Evolutionary conservation across 768 basidiomycete genomes (phyloP).

Genomic region (Mycena latifolia): DNA sequence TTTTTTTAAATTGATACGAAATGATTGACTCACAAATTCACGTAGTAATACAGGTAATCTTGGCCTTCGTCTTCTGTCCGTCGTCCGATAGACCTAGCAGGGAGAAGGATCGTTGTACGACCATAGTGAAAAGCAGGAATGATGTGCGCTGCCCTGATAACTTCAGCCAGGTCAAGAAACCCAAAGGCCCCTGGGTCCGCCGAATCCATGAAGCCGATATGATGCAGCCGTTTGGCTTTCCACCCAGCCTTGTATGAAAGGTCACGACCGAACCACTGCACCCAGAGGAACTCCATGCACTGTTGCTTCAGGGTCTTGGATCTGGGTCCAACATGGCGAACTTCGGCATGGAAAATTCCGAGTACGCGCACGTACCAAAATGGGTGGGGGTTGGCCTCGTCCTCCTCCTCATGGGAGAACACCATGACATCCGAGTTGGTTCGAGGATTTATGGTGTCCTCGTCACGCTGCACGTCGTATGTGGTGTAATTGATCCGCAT

Average conservation of each 20-base stretch:
- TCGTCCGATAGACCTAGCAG: conserved; percentile 17
- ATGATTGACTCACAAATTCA: conserved; percentile 49
- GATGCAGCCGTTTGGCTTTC: conserved; percentile 25
- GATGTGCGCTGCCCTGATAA: conserved; percentile 48
- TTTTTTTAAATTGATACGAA: background rate
- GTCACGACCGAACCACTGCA: conserved; percentile 41
- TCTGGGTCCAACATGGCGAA: conserved; percentile 17
- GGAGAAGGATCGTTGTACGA: conserved; percentile 29
- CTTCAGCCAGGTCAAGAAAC: conserved; percentile 48
- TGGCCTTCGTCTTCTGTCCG: conserved; percentile 31
- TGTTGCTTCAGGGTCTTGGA: background rate
- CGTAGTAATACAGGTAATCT: conserved; percentile 50
- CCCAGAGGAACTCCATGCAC: conserved; percentile 43
- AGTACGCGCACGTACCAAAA: conserved; percentile 48
- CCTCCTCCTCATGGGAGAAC: conserved; percentile 36
- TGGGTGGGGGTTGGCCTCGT: conserved; percentile 32
- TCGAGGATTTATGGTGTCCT: conserved; percentile 46
- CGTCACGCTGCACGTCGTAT: conserved; percentile 44
- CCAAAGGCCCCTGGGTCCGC: conserved; percentile 45
- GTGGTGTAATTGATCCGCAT: too few species aligned
- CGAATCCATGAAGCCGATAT: conserved; percentile 41
- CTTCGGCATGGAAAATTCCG: conserved; percentile 46
- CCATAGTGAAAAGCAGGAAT: conserved; percentile 48
- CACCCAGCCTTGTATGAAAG: conserved; percentile 22
- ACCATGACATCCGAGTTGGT: conserved; percentile 51